A percentile compares a stretch with the other conserved stretches of the same genome.
phyloP scores from a whole-genome alignment of 371 early-diverging fungal species.

The Mucor sp. region DNA sequence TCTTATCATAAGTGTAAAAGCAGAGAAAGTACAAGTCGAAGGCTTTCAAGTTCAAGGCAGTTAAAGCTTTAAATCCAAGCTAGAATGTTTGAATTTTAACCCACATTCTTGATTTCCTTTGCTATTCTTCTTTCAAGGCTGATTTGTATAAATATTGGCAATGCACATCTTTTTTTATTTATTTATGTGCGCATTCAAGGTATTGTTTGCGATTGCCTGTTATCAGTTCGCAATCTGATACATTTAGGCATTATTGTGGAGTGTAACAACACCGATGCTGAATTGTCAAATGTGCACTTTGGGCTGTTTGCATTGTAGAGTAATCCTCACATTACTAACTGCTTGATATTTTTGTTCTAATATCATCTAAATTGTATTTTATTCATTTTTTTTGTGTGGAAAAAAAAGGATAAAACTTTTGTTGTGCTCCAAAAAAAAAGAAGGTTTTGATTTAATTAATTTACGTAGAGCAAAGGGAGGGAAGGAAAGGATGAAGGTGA shows the following conservation, averaged over 20 bases:
- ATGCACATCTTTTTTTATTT: not conserved
- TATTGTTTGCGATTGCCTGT: not conserved
- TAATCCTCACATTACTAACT: not conserved
- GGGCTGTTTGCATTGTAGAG: not conserved
- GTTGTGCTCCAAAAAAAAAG: not conserved
- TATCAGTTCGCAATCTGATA: not conserved
- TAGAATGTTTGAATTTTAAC: not conserved
- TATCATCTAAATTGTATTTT: slow-evolving; percentile 6
- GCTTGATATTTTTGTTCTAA: not conserved
- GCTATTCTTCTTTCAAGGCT: not conserved
- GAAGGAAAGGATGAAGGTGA: not conserved
- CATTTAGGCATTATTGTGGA: not conserved
- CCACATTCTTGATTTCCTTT: not conserved
- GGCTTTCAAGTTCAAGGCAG: not conserved
- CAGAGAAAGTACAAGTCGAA: not conserved
- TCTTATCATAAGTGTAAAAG: not conserved
- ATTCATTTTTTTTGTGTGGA: not conserved
- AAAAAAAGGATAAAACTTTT: not conserved
- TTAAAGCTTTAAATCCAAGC: not conserved
- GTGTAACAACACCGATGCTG: not conserved
- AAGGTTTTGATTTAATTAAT: slow-evolving; percentile 1
- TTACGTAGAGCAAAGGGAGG: not conserved
- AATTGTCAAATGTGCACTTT: not conserved
- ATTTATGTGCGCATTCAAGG: not conserved
- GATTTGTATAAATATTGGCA: not conserved